Evolutionary conservation across 768 basidiomycete genomes (phyloP), one percentile per base, ranked within the genome.

Genomic region (Fomitopsis pulvina): DNA sequence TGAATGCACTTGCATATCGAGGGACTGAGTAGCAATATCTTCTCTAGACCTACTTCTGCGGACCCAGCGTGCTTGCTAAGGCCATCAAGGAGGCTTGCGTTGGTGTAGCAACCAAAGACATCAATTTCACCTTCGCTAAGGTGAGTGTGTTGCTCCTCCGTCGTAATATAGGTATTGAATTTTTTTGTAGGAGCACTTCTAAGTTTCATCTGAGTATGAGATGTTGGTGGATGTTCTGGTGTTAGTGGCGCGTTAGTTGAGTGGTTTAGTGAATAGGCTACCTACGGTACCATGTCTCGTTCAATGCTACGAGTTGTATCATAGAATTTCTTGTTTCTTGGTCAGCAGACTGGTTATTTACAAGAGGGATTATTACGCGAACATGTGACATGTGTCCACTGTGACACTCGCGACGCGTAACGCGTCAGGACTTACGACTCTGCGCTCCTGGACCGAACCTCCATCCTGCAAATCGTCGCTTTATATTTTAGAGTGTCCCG

Each of bases 111-210:
- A 73, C 73, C 45, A 60, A 79, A 11, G 68, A 72, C 29, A 78
- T 94, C 40, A 68, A 82, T 41, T 93, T 93, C 67, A 73, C 75
- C 0, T 94, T 96, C 65, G 83, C 85, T 18, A 94, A 94, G 81
- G 92, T 79, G 41, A 30, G 40, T 24, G 29, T 27, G 16, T 22
- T 45, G 4, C 11, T 28, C 8, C 18, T 21, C 28, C 12, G 5
- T 9, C n/a, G n/a, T n/a, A n/a, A n/a, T 28, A 10, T 41, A 20
- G 11, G 26, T 25, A 21, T 14, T 41, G 10, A 22, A 25, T 48
- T 7, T 25, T 10, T 18, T 22, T 55, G 52, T 53, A 83, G 81
- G 80, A 83, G 65, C 80, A 83, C 57, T 82, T 83, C 73, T 82
- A 37, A 37, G 34, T 18, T 37, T 37, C 34, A 5, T 18, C 34